Percentiles rank a stretch among this genome's conserved stretches.
Conservation (phyloP, 768 basidiomycete species). For the Hebeloma cylindrosporum region DNA sequence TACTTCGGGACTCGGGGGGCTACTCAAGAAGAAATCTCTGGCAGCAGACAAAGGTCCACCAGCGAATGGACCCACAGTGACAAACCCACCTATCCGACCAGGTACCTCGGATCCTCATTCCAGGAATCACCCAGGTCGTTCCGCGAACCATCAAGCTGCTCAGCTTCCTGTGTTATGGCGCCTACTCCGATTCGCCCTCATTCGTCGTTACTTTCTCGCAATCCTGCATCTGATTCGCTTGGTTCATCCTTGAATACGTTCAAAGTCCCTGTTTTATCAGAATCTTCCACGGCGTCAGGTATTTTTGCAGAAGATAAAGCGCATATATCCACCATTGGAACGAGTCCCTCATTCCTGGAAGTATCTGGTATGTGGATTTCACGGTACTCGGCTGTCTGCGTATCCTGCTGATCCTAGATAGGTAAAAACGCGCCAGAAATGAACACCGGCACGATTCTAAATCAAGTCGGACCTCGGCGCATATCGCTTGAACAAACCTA, state of each 20-base stretch:
- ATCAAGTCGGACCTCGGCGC: slow-evolving; percentile 11
- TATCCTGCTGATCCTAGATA: neutral
- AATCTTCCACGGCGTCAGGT: slow-evolving; percentile 5
- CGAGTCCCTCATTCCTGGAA: neutral
- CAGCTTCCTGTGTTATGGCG: slow-evolving; percentile 16
- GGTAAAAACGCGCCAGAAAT: neutral
- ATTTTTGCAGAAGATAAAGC: slow-evolving; percentile 17
- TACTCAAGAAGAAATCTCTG: slow-evolving; percentile 13
- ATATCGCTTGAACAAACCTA: slow-evolving; percentile 6
- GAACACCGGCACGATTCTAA: neutral
- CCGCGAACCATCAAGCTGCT: slow-evolving; percentile 4
- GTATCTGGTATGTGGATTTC: slow-evolving; percentile 2
- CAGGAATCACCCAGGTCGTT: slow-evolving; percentile 2
- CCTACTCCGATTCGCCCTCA: slow-evolving; percentile 24
- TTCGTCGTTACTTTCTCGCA: slow-evolving; percentile 20
- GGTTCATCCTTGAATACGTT: slow-evolving; percentile 18
- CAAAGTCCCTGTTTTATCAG: slow-evolving; percentile 20
- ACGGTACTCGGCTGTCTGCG: neutral
- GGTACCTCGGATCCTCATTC: slow-evolving; percentile 30
- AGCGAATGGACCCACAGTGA: slow-evolving; percentile 10
- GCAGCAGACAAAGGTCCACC: slow-evolving; percentile 4
- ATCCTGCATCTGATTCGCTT: slow-evolving; percentile 11
- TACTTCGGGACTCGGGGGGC: slow-evolving; percentile 14
- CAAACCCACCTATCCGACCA: slow-evolving; percentile 17
- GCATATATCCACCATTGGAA: slow-evolving; percentile 27